A percentile compares a stretch with the other conserved stretches of the same genome.
Conservation (phyloP, 805 yeast species). For the Torulaspora franciscae region DNA sequence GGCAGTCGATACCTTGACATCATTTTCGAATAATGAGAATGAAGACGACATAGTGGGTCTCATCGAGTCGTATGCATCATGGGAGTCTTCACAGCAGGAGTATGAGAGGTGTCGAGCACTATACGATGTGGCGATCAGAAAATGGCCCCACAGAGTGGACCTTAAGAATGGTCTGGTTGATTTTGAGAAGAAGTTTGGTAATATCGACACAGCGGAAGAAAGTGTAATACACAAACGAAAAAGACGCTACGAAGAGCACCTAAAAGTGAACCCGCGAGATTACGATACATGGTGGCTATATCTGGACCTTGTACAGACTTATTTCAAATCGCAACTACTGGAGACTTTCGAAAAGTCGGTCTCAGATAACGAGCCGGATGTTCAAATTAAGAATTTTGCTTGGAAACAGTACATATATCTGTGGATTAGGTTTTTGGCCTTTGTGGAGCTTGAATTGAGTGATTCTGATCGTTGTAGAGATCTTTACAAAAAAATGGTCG, state of each 20-base stretch:
- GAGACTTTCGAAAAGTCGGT: constrained; percentile 17
- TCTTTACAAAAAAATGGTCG: constrained; percentile 48
- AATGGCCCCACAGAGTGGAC: constrained; percentile 38
- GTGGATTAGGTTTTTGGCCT: constrained; percentile 63
- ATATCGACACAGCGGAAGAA: constrained; percentile 46
- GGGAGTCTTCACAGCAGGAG: constrained; percentile 62
- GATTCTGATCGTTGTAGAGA: constrained; percentile 45
- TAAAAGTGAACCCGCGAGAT: constrained; percentile 48
- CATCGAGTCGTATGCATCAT: constrained; percentile 48
- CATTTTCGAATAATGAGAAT: constrained; percentile 19
- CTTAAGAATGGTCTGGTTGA: constrained; percentile 44
- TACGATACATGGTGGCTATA: constrained; percentile 84
- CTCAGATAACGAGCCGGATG: constrained; percentile 25
- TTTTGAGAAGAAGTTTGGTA: constrained; percentile 66
- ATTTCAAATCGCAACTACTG: constrained; percentile 19
- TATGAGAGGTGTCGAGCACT: constrained; percentile 59
- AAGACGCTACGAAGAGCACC: constrained; percentile 46
- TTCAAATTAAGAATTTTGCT: constrained; percentile 36
- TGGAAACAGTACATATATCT: constrained; percentile 72
- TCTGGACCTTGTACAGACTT: constrained; percentile 46
- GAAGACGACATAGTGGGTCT: constrained; percentile 41
- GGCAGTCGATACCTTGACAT: constrained; percentile 52
- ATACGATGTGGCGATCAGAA: constrained; percentile 46
- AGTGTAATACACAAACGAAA: constrained; percentile 52
- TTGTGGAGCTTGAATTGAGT: constrained; percentile 48